These are phyloP conservation scores for Xylariomycetidae sp. DNA, from an alignment of 2,329 filamentous ascomycete species.

Conservation along the genomic window DNA sequence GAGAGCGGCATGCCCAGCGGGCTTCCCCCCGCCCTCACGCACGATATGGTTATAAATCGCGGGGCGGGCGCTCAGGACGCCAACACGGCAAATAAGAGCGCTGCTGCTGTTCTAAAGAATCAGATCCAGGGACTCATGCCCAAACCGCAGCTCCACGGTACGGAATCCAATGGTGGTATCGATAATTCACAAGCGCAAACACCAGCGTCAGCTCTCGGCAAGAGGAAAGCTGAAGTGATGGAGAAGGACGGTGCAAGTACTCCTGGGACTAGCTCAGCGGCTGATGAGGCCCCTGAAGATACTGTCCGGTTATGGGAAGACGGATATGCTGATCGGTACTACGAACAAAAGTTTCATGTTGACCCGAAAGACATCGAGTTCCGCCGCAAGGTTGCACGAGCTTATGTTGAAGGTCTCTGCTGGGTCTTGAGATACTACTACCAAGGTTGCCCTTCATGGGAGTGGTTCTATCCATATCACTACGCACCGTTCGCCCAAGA, in stretches of 20 bases:
- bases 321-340: slow-evolving; percentile 92
- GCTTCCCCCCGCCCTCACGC: slow-evolving; percentile 60
- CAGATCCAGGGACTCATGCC: slow-evolving; percentile 52
- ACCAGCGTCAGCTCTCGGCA: slow-evolving; percentile 54
- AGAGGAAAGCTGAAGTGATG: slow-evolving; percentile 71
- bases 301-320: slow-evolving; percentile 91
- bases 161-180: slow-evolving; percentile 15
- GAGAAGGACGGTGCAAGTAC: slow-evolving; percentile 58
- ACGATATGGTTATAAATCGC: slow-evolving; percentile 80
- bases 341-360: slow-evolving; percentile 91
- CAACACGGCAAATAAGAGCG: slow-evolving; percentile 87
- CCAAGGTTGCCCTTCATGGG: slow-evolving; percentile 97
- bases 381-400: slow-evolving; percentile 78
- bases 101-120: slow-evolving; percentile 81
- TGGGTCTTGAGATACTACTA: slow-evolving; percentile 98
- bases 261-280: slow-evolving; percentile 52
- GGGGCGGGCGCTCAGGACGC: slow-evolving; percentile 59
- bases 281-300: slow-evolving; percentile 64
- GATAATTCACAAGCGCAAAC: slow-evolving; percentile 27
- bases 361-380: slow-evolving; percentile 78
- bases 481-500: slow-evolving; percentile 97
- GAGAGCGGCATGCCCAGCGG: slow-evolving; percentile 51
- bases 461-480: slow-evolving; percentile 98
- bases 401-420: slow-evolving; percentile 91
- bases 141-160: slow-evolving; percentile 15